These are phyloP conservation scores for Polygonum aviculare DNA, from an alignment of 148 eudicot genomes.

Conservation along the genomic window DNA sequence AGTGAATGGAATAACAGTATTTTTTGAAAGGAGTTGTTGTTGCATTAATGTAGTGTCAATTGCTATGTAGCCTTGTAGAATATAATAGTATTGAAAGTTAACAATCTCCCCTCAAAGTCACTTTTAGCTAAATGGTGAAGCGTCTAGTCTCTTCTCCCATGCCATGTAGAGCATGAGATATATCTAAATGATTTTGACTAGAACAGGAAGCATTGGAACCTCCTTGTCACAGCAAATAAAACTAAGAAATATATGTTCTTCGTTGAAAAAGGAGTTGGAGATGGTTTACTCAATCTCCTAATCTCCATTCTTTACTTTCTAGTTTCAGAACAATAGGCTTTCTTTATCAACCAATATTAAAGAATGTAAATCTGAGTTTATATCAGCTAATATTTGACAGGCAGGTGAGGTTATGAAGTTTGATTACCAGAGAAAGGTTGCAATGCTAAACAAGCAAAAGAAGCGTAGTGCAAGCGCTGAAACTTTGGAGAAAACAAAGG, in stretches of 20 bases:
- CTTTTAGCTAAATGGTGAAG: not conserved
- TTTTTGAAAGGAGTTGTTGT: not conserved
- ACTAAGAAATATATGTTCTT: not conserved
- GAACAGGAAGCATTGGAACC: not conserved
- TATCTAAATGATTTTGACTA: not conserved
- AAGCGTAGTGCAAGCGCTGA: slow-evolving; percentile 56
- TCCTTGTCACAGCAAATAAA: not conserved
- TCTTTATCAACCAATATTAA: not conserved
- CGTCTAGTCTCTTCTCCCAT: not conserved
- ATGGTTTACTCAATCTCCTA: not conserved
- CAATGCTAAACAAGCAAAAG: slow-evolving; percentile 75
- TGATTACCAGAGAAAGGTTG: slow-evolving; percentile 82
- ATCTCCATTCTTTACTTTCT: not conserved
- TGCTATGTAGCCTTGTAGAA: not conserved
- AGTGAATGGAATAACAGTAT: not conserved
- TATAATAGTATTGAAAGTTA: not conserved
- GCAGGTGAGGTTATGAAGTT: slow-evolving; percentile 89
- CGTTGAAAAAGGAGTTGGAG: not conserved
- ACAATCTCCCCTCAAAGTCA: not conserved
- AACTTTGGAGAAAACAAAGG: slow-evolving; percentile 84
- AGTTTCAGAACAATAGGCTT: not conserved
- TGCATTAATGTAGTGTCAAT: not conserved
- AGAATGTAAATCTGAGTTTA: not conserved
- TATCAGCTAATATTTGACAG: slow-evolving; percentile 33
- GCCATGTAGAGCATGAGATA: not conserved